phyloP scores from a whole-genome alignment of 1,139 yeast genomes.

The Scheffersomyces insectosa region DNA sequence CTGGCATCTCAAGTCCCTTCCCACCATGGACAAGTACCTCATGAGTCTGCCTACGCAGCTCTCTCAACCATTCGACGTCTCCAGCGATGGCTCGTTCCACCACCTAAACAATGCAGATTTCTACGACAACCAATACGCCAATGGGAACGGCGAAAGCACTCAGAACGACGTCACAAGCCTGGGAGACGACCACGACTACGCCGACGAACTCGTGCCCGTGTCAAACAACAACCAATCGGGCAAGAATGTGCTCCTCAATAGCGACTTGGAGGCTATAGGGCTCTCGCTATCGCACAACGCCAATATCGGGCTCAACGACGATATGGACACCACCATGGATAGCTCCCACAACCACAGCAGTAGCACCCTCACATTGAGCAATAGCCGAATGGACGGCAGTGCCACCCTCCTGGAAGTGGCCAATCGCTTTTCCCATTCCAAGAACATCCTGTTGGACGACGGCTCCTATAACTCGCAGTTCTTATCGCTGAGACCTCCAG shows the following conservation, averaged over 20 bases:
- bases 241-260: slow-evolving; percentile 3
- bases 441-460: slow-evolving; percentile 30
- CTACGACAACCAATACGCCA: slow-evolving; percentile 5
- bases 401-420: slow-evolving; percentile 4
- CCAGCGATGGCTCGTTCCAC: slow-evolving; percentile 10
- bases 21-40: slow-evolving; percentile 42
- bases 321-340: slow-evolving; percentile 5
- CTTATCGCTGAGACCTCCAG: neutral
- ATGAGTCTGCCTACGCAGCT: slow-evolving; percentile 47
- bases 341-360: slow-evolving; percentile 5
- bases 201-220: slow-evolving; percentile 24
- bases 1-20: no score
- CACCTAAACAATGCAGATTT: slow-evolving; percentile 11
- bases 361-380: slow-evolving; percentile 2
- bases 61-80: slow-evolving; percentile 35
- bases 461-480: slow-evolving; percentile 11
- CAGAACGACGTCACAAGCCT: slow-evolving; percentile 9
- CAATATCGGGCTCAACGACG: slow-evolving; percentile 4
- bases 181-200: slow-evolving; percentile 2
- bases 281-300: neutral
- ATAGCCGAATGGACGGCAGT: neutral
- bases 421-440: slow-evolving; percentile 20
- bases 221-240: slow-evolving; percentile 15
- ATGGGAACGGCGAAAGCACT: slow-evolving; percentile 7
- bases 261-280: slow-evolving; percentile 4